Conservation (phyloP, 805 yeast species). For the Wickerhamomyces subpelliculosus region DNA sequence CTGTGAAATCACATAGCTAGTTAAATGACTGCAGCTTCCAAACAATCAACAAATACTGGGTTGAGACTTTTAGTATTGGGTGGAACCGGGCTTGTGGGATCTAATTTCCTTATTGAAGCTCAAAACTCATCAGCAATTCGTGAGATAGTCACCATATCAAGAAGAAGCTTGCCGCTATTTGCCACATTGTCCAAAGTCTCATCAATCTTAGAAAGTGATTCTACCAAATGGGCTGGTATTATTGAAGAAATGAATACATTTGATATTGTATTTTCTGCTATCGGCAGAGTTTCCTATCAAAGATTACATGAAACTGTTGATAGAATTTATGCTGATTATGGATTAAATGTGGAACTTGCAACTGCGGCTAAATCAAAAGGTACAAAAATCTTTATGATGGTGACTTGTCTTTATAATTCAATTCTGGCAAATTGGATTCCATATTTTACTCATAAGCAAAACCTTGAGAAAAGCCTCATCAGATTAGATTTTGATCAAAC, state of each 20-base stretch:
- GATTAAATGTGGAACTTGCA: background rate
- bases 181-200: background rate
- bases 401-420: constrained; percentile 19
- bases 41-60: too few relatives aligned
- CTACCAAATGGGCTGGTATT: background rate
- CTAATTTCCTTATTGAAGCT: background rate
- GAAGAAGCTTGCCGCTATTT: background rate
- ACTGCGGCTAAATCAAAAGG: background rate
- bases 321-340: too few relatives aligned
- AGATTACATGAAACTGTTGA: too few relatives aligned
- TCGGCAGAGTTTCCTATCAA: too few relatives aligned
- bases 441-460: background rate
- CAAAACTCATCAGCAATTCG: too few relatives aligned
- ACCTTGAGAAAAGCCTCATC: constrained; percentile 14
- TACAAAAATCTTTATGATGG: constrained; percentile 12
- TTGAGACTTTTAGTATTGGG: background rate
- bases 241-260: background rate
- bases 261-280: background rate
- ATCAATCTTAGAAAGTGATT: background rate
- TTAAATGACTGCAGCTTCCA: too few relatives aligned
- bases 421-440: constrained; percentile 2
- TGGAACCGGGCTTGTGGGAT: background rate
- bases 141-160: too few relatives aligned
- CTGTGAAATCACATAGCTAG: too few relatives aligned
- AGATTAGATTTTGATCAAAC: constrained; percentile 9